A percentile compares a stretch with the other conserved stretches of the same genome.
Evolutionary conservation across 139 green algal species (phyloP).

Genomic region (Chlamydomonas sp.): DNA sequence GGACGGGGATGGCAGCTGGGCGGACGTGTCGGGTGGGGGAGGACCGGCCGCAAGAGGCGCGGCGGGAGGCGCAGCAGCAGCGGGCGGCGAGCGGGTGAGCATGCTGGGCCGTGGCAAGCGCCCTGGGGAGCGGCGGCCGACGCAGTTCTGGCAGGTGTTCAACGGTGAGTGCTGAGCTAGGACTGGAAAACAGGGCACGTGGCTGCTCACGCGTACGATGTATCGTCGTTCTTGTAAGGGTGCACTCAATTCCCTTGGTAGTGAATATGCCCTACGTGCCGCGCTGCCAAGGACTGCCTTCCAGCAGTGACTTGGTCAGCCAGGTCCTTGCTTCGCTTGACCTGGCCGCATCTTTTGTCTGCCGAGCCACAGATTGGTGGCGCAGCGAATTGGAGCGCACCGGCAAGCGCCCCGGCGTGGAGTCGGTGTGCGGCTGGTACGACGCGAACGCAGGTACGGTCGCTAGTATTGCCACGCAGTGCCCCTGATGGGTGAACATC

Average conservation of each 20-base stretch:
- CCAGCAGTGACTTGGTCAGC: background rate
- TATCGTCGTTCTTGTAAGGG: background rate
- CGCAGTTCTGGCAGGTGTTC: conserved; percentile 28
- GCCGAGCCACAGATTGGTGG: conserved; percentile 22
- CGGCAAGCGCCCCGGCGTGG: conserved; percentile 14
- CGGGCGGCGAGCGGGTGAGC: background rate
- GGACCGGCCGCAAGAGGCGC: background rate
- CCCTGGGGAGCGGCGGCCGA: background rate
- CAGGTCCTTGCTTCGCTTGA: background rate
- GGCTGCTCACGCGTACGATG: background rate
- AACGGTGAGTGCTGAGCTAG: background rate
- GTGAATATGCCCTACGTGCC: too few relatives aligned
- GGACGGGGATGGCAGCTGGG: background rate
- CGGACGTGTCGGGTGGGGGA: too few relatives aligned
- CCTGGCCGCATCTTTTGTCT: background rate
- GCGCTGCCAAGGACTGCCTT: too few relatives aligned
- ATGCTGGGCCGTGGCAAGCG: too few relatives aligned
- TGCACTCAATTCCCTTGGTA: too few relatives aligned
- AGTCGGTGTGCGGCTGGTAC: background rate
- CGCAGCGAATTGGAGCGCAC: conserved; percentile 15
- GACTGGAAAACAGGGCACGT: background rate
- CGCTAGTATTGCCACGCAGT: too few relatives aligned
- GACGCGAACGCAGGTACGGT: background rate
- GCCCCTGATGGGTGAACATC: too few relatives aligned
- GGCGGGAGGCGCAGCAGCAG: background rate